A percentile compares a stretch with the other conserved stretches of the same genome.
phyloP scores from a whole-genome alignment of 2,329 filamentous ascomycete species.

The Penicillium sp. region DNA sequence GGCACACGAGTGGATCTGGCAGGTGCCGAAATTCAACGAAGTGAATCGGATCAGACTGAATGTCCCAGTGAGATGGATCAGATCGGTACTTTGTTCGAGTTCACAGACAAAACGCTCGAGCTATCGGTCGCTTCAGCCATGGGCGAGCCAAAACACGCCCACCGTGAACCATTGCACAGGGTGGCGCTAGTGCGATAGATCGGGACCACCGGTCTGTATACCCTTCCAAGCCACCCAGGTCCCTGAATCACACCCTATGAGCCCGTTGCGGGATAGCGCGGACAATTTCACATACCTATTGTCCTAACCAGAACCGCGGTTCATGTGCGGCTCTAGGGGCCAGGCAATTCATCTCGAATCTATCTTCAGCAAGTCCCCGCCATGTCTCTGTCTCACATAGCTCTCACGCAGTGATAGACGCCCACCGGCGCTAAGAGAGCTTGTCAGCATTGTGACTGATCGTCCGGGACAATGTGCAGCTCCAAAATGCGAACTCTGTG shows the following conservation, averaged over 20 bases:
- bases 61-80: slow-evolving; percentile 5
- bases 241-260: neutral
- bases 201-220: neutral
- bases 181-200: neutral
- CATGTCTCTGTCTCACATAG: neutral
- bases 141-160: neutral
- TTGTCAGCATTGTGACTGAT: slow-evolving; percentile 15
- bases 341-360: neutral
- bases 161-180: neutral
- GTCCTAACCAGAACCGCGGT: neutral
- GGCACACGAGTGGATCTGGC: neutral
- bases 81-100: slow-evolving; percentile 1
- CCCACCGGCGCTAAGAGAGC: neutral
- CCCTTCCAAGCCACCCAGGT: neutral
- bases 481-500: slow-evolving; percentile 2
- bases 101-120: neutral
- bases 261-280: neutral
- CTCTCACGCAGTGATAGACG: neutral
- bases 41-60: neutral
- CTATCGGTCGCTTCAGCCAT: neutral
- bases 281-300: neutral
- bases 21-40: neutral
- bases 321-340: neutral
- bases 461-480: slow-evolving; percentile 11
- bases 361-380: neutral